Conservation (phyloP, 495 filamentous ascomycete genomes). For the Trichoderma erinaceum region DNA sequence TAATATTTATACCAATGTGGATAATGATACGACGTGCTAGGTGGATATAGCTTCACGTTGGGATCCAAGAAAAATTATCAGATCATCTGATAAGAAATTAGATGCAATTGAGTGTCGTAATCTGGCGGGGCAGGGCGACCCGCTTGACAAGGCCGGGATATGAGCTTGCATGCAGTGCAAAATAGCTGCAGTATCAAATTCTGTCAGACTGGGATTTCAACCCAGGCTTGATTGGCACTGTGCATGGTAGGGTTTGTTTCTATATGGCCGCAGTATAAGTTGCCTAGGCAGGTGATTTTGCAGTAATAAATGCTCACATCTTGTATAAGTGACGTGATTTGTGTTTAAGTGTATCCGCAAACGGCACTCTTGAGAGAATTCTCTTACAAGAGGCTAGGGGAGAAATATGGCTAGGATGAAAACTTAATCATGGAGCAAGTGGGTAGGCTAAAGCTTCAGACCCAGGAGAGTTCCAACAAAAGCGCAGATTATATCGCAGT, state of each 20-base stretch:
- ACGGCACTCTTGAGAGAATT: too few species aligned
- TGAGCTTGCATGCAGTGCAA: not conserved
- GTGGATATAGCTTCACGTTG: not conserved
- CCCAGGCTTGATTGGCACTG: too few species aligned
- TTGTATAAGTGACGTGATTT: too few species aligned
- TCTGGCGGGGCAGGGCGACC: not conserved
- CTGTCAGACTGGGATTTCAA: not conserved
- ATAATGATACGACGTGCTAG: not conserved
- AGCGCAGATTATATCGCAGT: too few species aligned
- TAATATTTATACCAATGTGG: not conserved
- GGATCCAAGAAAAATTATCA: not conserved
- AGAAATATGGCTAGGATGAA: not conserved
- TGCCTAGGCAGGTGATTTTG: too few species aligned
- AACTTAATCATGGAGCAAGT: not conserved
- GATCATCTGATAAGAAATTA: constrained; percentile 13
- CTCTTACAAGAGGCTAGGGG: too few species aligned
- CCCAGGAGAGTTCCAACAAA: not conserved
- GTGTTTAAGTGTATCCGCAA: too few species aligned
- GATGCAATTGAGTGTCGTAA: not conserved
- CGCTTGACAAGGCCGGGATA: not conserved
- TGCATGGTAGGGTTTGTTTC: too few species aligned
- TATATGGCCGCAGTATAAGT: too few species aligned
- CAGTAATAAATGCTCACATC: too few species aligned
- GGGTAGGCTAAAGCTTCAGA: not conserved
- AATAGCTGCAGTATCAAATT: not conserved